Percentiles rank a stretch among this genome's conserved stretches.
Evolutionary conservation across 2,329 filamentous ascomycete genomes (phyloP).

Genomic region (Penicillium sp.): DNA sequence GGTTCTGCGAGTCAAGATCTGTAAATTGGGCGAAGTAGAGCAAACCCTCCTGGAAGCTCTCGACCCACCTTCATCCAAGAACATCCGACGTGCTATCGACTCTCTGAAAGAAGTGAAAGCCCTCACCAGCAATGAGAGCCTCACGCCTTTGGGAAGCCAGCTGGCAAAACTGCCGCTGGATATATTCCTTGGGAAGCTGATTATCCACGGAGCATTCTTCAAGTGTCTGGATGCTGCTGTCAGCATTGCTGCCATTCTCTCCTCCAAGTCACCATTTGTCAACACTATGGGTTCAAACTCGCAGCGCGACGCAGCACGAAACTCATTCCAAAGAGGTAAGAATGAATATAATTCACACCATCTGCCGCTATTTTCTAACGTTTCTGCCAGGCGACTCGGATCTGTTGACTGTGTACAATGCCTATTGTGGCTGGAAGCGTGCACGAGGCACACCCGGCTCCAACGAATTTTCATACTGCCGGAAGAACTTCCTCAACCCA

Average conservation of each 20-base stretch:
- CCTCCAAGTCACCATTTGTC: conserved; percentile 91
- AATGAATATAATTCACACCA: neutral
- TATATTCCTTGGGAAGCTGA: conserved; percentile 91
- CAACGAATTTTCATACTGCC: conserved; percentile 86
- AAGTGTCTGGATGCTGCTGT: conserved; percentile 88
- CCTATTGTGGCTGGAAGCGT: conserved; percentile 84
- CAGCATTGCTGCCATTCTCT: conserved; percentile 88
- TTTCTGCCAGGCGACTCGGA: conserved; percentile 71
- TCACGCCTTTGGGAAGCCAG: conserved; percentile 83
- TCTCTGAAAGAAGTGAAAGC: conserved; percentile 91
- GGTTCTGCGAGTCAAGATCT: conserved; percentile 95
- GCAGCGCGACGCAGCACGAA: conserved; percentile 76
- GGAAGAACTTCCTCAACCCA: conserved; percentile 89
- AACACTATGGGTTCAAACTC: conserved; percentile 79
- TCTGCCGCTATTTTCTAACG: conserved; percentile 10
- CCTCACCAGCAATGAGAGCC: conserved; percentile 73
- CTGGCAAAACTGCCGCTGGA: conserved; percentile 87
- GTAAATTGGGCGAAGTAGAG: conserved; percentile 90
- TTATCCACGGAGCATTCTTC: conserved; percentile 82
- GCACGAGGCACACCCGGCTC: conserved; percentile 69
- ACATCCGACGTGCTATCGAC: conserved; percentile 89
- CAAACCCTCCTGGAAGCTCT: conserved; percentile 83
- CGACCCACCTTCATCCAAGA: conserved; percentile 86
- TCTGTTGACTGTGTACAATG: conserved; percentile 88
- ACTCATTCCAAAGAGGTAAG: conserved; percentile 73